Conservation (phyloP, 2,329 filamentous ascomycete species). For the Diaporthe sp. region DNA sequence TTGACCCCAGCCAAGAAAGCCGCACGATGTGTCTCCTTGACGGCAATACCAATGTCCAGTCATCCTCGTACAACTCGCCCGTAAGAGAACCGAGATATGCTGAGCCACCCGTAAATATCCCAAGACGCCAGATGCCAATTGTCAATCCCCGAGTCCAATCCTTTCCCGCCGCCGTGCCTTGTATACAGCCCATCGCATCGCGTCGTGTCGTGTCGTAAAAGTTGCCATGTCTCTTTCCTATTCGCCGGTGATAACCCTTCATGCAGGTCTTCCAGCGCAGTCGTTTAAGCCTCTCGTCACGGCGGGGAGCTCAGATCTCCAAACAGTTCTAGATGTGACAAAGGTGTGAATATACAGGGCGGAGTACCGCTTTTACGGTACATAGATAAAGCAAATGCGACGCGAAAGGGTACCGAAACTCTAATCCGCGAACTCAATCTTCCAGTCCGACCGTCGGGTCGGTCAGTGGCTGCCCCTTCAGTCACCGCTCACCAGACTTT, state of each 20-base stretch:
- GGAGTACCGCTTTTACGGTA: constrained; percentile 37
- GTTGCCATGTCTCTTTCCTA: not conserved
- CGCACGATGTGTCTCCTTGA: not conserved
- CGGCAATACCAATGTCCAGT: not conserved
- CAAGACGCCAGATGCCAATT: constrained; percentile 29
- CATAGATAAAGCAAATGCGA: constrained; percentile 34
- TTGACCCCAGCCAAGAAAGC: not conserved
- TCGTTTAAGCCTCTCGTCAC: constrained; percentile 15
- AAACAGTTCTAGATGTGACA: constrained; percentile 25
- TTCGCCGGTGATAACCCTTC: not conserved
- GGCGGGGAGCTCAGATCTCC: not conserved
- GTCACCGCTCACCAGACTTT: constrained; percentile 55
- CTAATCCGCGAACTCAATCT: constrained; percentile 18
- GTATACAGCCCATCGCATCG: constrained; percentile 11
- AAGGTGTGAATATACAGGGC: constrained; percentile 38
- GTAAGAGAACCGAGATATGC: not conserved
- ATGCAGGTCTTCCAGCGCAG: not conserved
- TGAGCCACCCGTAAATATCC: constrained; percentile 12
- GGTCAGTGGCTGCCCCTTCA: constrained; percentile 17
- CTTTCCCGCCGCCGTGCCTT: not conserved
- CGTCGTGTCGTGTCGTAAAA: constrained; percentile 28
- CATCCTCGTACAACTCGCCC: constrained; percentile 9
- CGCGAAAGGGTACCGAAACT: constrained; percentile 26
- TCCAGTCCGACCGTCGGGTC: not conserved
- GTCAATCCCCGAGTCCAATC: not conserved